Evolutionary conservation across 2,329 filamentous ascomycete genomes (phyloP).

Genomic region (Diaporthe australafricana): DNA sequence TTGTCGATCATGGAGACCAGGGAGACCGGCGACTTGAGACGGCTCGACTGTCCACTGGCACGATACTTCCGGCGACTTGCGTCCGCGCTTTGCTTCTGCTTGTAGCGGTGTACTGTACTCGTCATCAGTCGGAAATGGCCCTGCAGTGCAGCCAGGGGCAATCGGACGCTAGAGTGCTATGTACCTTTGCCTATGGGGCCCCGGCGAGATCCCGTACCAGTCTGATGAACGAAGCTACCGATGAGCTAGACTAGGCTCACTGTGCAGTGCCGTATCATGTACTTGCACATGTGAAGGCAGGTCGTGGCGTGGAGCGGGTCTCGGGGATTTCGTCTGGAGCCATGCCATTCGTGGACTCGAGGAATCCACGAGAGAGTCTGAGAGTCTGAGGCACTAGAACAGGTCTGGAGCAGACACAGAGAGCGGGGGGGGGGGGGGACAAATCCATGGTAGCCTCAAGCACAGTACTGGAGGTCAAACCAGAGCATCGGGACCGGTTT

Average conservation of each 20-base stretch:
- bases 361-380: not conserved
- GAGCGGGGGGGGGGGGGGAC: not conserved
- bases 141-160: not conserved
- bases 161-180: conserved; percentile 6
- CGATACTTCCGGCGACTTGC: conserved; percentile 19
- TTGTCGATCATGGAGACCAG: conserved; percentile 13
- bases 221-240: not conserved
- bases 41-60: not conserved
- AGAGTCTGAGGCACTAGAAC: not conserved
- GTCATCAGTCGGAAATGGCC: not conserved
- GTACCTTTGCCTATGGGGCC: not conserved
- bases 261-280: not conserved
- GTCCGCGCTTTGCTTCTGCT: conserved; percentile 16
- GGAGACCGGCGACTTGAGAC: conserved; percentile 25
- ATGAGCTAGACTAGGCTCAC: conserved; percentile 3
- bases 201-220: not conserved
- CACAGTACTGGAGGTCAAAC: conserved; percentile 8
- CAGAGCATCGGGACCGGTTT: not conserved
- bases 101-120: conserved; percentile 1
- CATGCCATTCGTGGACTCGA: conserved; percentile 5
- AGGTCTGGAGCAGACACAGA: not conserved
- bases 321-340: not conserved
- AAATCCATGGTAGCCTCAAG: conserved; percentile 2
- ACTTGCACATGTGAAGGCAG: conserved; percentile 8
- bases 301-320: not conserved